Evolutionary conservation across 768 basidiomycete species (phyloP), one percentile per base, ranked within the genome.

Genomic region (Mycena amicta): DNA sequence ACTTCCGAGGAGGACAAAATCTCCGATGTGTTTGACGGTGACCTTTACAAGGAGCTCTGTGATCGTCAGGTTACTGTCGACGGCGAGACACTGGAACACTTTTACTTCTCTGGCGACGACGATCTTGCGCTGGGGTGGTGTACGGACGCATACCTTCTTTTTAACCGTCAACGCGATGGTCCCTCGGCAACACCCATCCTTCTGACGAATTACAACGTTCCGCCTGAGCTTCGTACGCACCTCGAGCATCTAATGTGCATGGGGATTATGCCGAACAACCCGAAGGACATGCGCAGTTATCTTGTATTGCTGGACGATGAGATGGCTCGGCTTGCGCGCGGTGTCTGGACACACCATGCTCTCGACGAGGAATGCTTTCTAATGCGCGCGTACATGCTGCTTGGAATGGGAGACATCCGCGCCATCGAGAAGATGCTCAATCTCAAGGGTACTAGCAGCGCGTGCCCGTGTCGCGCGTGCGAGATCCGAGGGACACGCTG

Each of bases 71-170:
- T 79, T 25, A 25, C 50, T 4, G 55, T 79, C 22, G 62, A 70
- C 49, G 71, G 68, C 2, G 46, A 68, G 4, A 52, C 46, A 12
- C 60, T 63, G 0, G 37, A 31, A 0, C 65, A 75, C 57, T 60
- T 53, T 1, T 76, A 68, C 63, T 83, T 83, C 53, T 65, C 67
- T 0, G 69, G 74, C 28, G 27, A 26, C 0, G 67, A 65, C 4
- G 80, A 83, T 52, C 67, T 83, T 20, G 79, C 80, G 2, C 69
- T 83, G 8, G 75, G 72, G 0, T 53, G 81, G 1, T 75, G 73
- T 3, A 74, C 73, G 0, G 80, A 84, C 66, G 75, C 81, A 0
- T 80, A 80, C 64, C 60, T 66, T 0, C 71, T 76, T 5, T 79
- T 74, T 62, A 74, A 73, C 49, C 55, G 66, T 2, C 64, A 69